Percentiles rank a stretch among this genome's conserved stretches.
phyloP scores from a whole-genome alignment of 208 protist genomes.

The Wallacemonas rigidus region DNA sequence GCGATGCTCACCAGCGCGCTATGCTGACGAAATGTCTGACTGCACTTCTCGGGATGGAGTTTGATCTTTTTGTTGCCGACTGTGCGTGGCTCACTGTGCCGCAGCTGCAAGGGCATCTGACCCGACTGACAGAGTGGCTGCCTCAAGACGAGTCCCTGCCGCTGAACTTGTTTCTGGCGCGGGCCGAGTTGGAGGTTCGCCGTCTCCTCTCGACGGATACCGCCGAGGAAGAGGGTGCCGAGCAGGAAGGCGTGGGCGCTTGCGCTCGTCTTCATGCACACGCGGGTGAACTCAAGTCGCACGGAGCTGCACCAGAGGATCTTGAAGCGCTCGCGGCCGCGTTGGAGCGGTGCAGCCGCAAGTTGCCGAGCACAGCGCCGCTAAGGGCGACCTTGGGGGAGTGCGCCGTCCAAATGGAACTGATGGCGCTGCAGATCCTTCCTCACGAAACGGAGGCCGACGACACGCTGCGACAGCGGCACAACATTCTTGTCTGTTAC shows the following conservation, averaged over 20 bases:
- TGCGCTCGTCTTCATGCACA: not conserved
- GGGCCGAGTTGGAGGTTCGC: conserved; percentile 23
- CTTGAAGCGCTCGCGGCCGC: conserved; percentile 9
- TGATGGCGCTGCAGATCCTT: not conserved
- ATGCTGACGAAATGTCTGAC: conserved; percentile 16
- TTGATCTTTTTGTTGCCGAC: conserved; percentile 27
- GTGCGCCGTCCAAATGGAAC: not conserved
- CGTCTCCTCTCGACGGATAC: not conserved
- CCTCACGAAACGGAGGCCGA: not conserved
- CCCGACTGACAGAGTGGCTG: conserved; percentile 5
- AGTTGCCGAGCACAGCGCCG: not conserved
- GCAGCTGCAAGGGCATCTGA: conserved; percentile 14
- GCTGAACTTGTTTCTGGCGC: conserved; percentile 13
- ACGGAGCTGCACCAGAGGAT: not conserved
- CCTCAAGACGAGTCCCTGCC: not conserved
- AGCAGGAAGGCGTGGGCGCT: not conserved
- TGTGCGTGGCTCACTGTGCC: conserved; percentile 14
- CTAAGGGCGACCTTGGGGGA: not conserved
- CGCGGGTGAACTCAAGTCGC: not conserved
- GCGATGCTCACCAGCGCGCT: not conserved
- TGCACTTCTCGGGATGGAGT: conserved; percentile 30
- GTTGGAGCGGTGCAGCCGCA: not conserved
- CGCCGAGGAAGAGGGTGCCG: not conserved
- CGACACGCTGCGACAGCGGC: not conserved
- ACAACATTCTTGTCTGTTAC: conserved; percentile 8